Evolutionary conservation across 192 early-diverging fungal genomes (phyloP).

Genomic region (Umbelopsis ramanniana): DNA sequence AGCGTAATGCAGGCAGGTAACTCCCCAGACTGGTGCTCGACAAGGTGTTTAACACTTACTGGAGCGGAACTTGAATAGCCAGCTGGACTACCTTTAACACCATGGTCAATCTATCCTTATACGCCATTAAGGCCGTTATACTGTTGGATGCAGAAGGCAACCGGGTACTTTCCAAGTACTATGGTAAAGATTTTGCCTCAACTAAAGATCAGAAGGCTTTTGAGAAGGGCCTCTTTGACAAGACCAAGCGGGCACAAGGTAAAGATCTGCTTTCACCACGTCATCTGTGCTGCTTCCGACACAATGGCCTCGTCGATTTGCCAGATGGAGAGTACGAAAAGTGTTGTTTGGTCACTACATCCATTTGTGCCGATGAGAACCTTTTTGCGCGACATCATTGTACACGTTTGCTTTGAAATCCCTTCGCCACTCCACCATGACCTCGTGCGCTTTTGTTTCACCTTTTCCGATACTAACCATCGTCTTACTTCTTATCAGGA

Average conservation of each 20-base stretch:
- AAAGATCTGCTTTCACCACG: conserved; percentile 11
- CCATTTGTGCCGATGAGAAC: too few species aligned
- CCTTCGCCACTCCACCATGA: not conserved
- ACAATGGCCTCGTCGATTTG: not conserved
- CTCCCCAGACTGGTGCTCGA: not conserved
- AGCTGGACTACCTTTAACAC: conserved; percentile 13
- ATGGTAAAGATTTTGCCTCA: conserved; percentile 53
- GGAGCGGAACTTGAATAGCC: conserved; percentile 15
- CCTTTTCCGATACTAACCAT: not conserved
- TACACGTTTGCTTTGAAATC: too few species aligned
- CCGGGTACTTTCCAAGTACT: conserved; percentile 94
- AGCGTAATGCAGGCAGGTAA: not conserved
- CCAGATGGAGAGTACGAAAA: not conserved
- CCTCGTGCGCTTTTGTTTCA: not conserved
- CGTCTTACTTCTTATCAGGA: conserved; percentile 43
- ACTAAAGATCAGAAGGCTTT: conserved; percentile 89
- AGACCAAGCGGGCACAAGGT: conserved; percentile 85
- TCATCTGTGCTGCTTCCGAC: not conserved
- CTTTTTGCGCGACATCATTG: too few species aligned
- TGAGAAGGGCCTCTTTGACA: conserved; percentile 90
- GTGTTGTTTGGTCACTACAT: not conserved
- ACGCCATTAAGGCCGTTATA: conserved; percentile 87
- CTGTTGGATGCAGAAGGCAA: conserved; percentile 93
- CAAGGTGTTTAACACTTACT: conserved; percentile 10
- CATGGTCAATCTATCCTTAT: conserved; percentile 84